Evolutionary conservation across 225 moss, liverwort and hornwort species (phyloP), one percentile per base, ranked within the genome.

Genomic region (Anthoceros angustus): DNA sequence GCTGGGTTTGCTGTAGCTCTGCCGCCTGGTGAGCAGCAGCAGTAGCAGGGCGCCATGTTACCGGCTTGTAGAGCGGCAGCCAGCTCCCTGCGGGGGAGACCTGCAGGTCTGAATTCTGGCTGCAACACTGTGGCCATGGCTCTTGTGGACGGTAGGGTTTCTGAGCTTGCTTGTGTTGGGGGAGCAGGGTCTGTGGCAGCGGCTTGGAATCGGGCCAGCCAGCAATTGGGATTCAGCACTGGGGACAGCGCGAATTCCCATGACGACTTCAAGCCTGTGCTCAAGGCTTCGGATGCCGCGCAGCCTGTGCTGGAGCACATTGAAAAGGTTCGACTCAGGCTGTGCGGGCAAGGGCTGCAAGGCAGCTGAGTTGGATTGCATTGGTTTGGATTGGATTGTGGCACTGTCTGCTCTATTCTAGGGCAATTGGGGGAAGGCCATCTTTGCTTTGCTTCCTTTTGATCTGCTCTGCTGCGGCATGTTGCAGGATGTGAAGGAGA

Each of bases 201-300:
- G 76, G 73, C 79, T 73, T 66, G 70, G 79, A 43, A 74, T 85
- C 62, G 73, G 74, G 67, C 68, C 80, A 39, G 73, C n/a, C 55
- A 55, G 23, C 55, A 20, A 55, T 55, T 55, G 55, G n/a, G 55
- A 3, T 20, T 20, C 55, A 18, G 12, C 55, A 23, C 77, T 40
- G 83, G 88, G 5, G 84, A 89, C 70, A 85, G 83, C 43, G 61
- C 85, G 42, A 87, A 86, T 55, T 85, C 87, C 10, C 89, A 89
- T 68, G 85, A 93, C 62, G 89, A 89, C 78, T 89, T 87, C 71
- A 89, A 87, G 74, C 89, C 89, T 41, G 75, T 84, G 67, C 74
- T 73, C 15, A 86, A 80, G 73, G 74, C 76, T 7, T 63, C 66
- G 62, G 65, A 71, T 62, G 72, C 82, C 67, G 77, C 75, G 12